Percentiles rank a stretch among this genome's conserved stretches.
These are phyloP conservation scores for Austroboletus novae-zelandiae DNA, from an alignment of 1,284 basidiomycete species.

Conservation along the genomic window DNA sequence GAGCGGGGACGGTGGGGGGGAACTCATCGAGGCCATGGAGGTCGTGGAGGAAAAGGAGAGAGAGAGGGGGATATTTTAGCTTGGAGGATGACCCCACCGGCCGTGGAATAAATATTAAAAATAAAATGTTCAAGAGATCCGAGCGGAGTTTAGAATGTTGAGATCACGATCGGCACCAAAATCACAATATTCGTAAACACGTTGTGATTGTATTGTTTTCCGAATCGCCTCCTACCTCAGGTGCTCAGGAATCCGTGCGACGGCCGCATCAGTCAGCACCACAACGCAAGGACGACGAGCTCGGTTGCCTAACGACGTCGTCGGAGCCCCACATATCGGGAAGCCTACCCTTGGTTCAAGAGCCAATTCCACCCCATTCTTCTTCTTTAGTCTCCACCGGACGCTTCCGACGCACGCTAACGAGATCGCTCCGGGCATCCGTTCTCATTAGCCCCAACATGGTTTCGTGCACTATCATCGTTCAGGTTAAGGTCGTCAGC, in stretches of 20 bases:
- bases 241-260: background rate
- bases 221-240: too few species aligned
- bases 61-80: background rate
- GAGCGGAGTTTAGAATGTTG: slow-evolving; percentile 30
- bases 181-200: background rate
- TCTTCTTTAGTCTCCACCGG: slow-evolving; percentile 4
- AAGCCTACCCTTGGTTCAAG: slow-evolving; percentile 9
- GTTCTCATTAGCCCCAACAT: slow-evolving; percentile 52
- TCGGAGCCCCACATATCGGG: too few species aligned
- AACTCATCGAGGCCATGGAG: slow-evolving; percentile 8
- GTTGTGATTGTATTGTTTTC: too few species aligned
- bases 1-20: slow-evolving; percentile 27
- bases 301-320: slow-evolving; percentile 1
- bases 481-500: background rate
- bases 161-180: background rate
- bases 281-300: background rate
- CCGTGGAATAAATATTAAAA: slow-evolving; percentile 6
- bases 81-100: slow-evolving; percentile 1
- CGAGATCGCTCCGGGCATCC: slow-evolving; percentile 47
- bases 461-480: slow-evolving; percentile 44
- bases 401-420: slow-evolving; percentile 14
- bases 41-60: background rate
- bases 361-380: slow-evolving; percentile 29
- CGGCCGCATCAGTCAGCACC: background rate
- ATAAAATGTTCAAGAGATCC: slow-evolving; percentile 5